phyloP scores from a whole-genome alignment of 2,329 filamentous ascomycete genomes.

The Chlorencoelia australis region DNA sequence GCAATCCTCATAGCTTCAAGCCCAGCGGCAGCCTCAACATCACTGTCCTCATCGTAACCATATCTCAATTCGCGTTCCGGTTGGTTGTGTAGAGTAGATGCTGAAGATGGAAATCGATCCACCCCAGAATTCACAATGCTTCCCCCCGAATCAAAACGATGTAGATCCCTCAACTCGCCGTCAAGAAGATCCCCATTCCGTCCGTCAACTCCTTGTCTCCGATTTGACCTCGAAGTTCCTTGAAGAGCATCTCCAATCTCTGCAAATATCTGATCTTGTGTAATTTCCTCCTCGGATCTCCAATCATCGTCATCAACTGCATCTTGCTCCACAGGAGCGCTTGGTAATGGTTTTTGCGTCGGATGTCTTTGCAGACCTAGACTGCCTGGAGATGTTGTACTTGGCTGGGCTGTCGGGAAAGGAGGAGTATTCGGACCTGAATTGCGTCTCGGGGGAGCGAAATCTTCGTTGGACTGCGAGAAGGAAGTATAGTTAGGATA shows the following conservation, averaged over 20 bases:
- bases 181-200: slow-evolving; percentile 38
- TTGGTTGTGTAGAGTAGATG: slow-evolving; percentile 34
- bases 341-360: slow-evolving; percentile 26
- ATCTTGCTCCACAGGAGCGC: slow-evolving; percentile 21
- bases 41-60: slow-evolving; percentile 58
- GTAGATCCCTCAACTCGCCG: slow-evolving; percentile 38
- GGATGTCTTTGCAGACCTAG: slow-evolving; percentile 27
- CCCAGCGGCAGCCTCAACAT: slow-evolving; percentile 78
- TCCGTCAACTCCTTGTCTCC: slow-evolving; percentile 10
- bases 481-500: slow-evolving; percentile 20
- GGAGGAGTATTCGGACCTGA: slow-evolving; percentile 12
- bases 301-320: slow-evolving; percentile 22
- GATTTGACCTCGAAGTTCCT: slow-evolving; percentile 12
- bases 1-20: slow-evolving; percentile 75
- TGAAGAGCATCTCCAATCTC: slow-evolving; percentile 28
- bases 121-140: slow-evolving; percentile 37
- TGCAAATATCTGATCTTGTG: slow-evolving; percentile 27
- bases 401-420: slow-evolving; percentile 9
- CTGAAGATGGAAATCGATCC: slow-evolving; percentile 40
- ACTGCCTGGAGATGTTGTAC: slow-evolving; percentile 7
- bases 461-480: slow-evolving; percentile 12
- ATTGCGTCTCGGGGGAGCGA: slow-evolving; percentile 13
- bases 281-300: slow-evolving; percentile 19
- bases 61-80: slow-evolving; percentile 27
- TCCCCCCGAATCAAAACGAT: slow-evolving; percentile 40